Base-by-base conservation (phyloP, 129 eudicot genomes). In the Kitagawia praeruptora region DNA sequence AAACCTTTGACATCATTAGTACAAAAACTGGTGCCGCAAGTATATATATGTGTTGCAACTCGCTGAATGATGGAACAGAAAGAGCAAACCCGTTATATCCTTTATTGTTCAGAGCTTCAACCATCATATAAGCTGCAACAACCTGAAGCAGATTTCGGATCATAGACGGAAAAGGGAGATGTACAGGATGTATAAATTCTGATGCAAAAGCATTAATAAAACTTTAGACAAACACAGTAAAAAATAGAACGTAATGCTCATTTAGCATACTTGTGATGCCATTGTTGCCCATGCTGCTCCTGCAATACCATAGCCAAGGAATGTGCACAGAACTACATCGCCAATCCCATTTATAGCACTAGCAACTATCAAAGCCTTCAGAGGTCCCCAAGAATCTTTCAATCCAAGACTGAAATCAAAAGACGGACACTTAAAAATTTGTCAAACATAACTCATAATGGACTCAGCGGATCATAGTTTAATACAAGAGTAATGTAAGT, bases 241-340 rank as follows among this genome's bases (percentile, higher is more conserved):
- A 9, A 39, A 19, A 37, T 45, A 27, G 31, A 70, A 70, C 19
- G 45, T 2, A 56, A 46, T 31, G 78, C 49, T 45, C 42, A 19
- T 72, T 47, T 14, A 72, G 47, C 85, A 77, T 78, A 95, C 99
- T 86, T 96, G 98, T 56, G 99, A 92, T 75, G 74, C 93, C 91
- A 91, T 88, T 67, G 99, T 96, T 85, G 99, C 99, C 98, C 99
- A 96, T 80, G 99, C 99, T 86, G 99, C 99, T 72, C 98, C 99
- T 67, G 97, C 98, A 74, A 96, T 96, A 81, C 99, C 98, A 77
- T 90, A 96, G 77, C 89, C 90, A 31, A 96, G 85, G 82, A 75
- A 87, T 81, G 88, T 85, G 85, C 98, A 92, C 21, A 96, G 81
- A 51, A 90, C 88, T 73, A 96, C 82, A 71, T 92, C 98, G 75